Evolutionary conservation across 2,329 filamentous ascomycete species (phyloP), one percentile per base, ranked within the genome.

Genomic region (Penicillium sp.): DNA sequence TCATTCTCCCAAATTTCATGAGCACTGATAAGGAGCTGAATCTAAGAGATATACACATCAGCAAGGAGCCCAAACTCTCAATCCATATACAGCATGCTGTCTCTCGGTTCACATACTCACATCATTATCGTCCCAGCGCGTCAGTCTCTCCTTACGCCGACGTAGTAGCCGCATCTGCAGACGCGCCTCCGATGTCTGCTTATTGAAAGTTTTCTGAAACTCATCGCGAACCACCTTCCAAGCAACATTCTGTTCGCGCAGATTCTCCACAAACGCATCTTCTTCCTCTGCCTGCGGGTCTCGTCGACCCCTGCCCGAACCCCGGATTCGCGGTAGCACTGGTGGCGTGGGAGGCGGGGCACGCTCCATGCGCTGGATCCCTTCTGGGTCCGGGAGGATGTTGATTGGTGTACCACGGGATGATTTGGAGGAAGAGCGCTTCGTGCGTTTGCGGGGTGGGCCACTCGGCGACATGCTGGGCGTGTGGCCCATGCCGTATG

Each of bases 151-250:
- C 43, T 67, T 66, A 36, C 66, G 63, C 35, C 67, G 54, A 31
- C 69, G 68, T 28, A 62, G 53, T 49, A 69, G 61, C 26, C 69
- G 65, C 69, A 72, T 72, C 55, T 72, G 69, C 47, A 72, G 57
- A 26, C 68, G 60, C 4, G 69, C 67, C 48, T 69, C 64, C 18
- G 65, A 61, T 6, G 63, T 65, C 51, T 69, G 65, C 45, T 67
- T 69, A 16, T 66, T 53, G 51, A 69, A 72, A 16, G 49, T 58
- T 36, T 65, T 60, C 7, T 59, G 62, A 43, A 68, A 70, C 54
- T 59, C 63, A 38, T 65, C 60, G 3, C 67, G 62, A 26, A 72
- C 60, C 8, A 62, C 55, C 44, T 62, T 71, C 69, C 69, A 72
- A 9, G 69, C 58, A 3, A 64, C 38, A 37, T 65, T 65, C 44